Conservation (phyloP, 768 basidiomycete genomes). For the Obba rivulosa region DNA sequence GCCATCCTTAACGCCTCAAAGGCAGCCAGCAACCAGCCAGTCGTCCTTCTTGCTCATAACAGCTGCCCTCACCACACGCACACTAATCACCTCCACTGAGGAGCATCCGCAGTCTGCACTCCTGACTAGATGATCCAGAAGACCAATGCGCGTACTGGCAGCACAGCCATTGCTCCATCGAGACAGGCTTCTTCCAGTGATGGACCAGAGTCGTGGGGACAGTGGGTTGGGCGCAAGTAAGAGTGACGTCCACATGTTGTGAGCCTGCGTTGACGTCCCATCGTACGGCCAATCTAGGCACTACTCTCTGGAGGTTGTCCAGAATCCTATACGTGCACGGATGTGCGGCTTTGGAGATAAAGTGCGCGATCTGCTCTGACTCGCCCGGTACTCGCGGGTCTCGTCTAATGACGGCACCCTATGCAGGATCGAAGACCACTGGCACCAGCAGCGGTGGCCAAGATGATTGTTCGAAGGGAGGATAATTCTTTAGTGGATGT, state of each 20-base stretch:
- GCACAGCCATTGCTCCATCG: constrained; percentile 15
- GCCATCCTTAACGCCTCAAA: no score
- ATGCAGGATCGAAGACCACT: constrained; percentile 84
- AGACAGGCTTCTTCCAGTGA: constrained; percentile 27
- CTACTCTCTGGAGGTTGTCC: constrained; percentile 81
- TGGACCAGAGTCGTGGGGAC: constrained; percentile 61
- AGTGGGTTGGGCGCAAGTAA: constrained; percentile 62
- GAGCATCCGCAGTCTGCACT: no score
- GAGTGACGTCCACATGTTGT: constrained; percentile 18
- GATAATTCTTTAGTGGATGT: constrained; percentile 66
- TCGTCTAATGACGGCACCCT: constrained; percentile 12
- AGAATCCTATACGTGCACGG: constrained; percentile 84
- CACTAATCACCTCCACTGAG: no score
- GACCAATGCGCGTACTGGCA: constrained; percentile 41
- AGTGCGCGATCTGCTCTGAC: constrained; percentile 36
- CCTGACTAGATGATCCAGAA: constrained; percentile 57
- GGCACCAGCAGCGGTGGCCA: constrained; percentile 85
- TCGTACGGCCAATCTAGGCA: constrained; percentile 39
- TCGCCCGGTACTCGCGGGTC: constrained; percentile 2
- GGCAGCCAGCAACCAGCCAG: no score
- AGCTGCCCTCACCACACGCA: no score
- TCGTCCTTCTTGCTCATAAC: no score
- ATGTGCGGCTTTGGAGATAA: constrained; percentile 98
- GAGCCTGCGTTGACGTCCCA: background rate
- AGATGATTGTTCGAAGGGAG: constrained; percentile 68